These are phyloP conservation scores for Hippophae rhamnoides DNA, from an alignment of 306 rosid species.

Conservation along the genomic window DNA sequence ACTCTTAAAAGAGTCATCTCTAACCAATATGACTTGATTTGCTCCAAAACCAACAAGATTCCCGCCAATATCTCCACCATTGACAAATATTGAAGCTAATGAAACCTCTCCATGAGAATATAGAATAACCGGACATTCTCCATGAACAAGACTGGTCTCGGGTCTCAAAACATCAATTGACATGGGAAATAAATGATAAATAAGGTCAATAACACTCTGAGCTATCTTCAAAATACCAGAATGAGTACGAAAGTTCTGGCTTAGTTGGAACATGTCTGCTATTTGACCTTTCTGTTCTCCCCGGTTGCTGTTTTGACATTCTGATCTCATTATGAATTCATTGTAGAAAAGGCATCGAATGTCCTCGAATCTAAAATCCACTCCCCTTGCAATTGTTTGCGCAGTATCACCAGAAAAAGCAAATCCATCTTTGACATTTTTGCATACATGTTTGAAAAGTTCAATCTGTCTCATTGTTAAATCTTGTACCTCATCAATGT, in stretches of 20 bases:
- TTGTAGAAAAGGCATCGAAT: conserved; percentile 28
- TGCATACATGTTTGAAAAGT: conserved; percentile 27
- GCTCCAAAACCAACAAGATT: conserved; percentile 58
- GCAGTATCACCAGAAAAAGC: conserved; percentile 30
- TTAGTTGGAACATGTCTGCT: conserved; percentile 22
- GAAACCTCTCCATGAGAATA: conserved; percentile 35
- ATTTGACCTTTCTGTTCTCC: conserved; percentile 6
- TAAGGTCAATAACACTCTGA: conserved; percentile 45
- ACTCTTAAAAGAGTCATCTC: conserved; percentile 39
- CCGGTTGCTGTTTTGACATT: background rate
- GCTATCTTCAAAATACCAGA: conserved; percentile 29
- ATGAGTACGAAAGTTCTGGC: conserved; percentile 40
- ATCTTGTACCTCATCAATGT: conserved; percentile 67
- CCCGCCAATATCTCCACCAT: conserved; percentile 17
- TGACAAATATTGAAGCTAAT: conserved; percentile 35
- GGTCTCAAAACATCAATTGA: conserved; percentile 24
- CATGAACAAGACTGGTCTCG: conserved; percentile 19
- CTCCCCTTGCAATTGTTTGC: conserved; percentile 49
- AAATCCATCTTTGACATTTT: conserved; percentile 22
- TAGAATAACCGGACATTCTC: conserved; percentile 48
- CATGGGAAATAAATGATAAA: conserved; percentile 32
- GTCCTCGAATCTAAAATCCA: conserved; percentile 57
- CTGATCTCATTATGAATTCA: conserved; percentile 18
- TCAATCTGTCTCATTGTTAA: conserved; percentile 55
- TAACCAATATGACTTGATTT: conserved; percentile 61